phyloP scores from a whole-genome alignment of 2,329 filamentous ascomycete species.

The Stachybotrys echinatus region DNA sequence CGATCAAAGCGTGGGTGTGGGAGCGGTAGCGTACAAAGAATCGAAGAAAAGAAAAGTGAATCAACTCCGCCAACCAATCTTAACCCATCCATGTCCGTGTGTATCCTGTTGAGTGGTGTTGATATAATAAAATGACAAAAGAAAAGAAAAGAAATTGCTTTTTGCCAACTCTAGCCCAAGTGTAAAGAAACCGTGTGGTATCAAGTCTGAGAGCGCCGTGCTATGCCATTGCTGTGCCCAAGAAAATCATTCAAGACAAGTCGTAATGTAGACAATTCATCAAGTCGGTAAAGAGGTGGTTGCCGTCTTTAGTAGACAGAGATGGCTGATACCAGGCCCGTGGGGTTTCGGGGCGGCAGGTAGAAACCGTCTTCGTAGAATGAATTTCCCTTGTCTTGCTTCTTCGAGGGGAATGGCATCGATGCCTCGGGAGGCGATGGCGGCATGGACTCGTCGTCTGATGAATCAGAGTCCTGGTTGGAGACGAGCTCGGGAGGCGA shows the following conservation, averaged over 20 bases:
- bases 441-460: slow-evolving; percentile 72
- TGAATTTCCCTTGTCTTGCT: slow-evolving; percentile 37
- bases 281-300: slow-evolving; percentile 4
- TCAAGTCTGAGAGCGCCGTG: slow-evolving; percentile 21
- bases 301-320: slow-evolving; percentile 43
- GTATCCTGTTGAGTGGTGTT: neutral
- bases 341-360: slow-evolving; percentile 44
- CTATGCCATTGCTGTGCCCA: slow-evolving; percentile 20
- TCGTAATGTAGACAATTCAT: slow-evolving; percentile 2
- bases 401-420: slow-evolving; percentile 52
- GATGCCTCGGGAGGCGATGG: slow-evolving; percentile 58
- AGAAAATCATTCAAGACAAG: slow-evolving; percentile 11
- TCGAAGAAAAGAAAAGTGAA: neutral
- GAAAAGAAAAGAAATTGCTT: slow-evolving; percentile 4
- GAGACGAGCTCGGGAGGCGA: slow-evolving; percentile 66
- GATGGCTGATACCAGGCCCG: slow-evolving; percentile 48
- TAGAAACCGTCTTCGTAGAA: slow-evolving; percentile 51
- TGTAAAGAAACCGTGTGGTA: slow-evolving; percentile 18
- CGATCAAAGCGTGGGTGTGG: neutral
- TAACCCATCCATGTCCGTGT: slow-evolving; percentile 5
- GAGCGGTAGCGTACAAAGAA: neutral
- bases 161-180: slow-evolving; percentile 7
- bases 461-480: slow-evolving; percentile 64
- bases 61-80: neutral
- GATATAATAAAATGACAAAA: slow-evolving; percentile 1